phyloP scores from a whole-genome alignment of 2,329 filamentous ascomycete genomes.

The Ophiobolus disseminans region DNA sequence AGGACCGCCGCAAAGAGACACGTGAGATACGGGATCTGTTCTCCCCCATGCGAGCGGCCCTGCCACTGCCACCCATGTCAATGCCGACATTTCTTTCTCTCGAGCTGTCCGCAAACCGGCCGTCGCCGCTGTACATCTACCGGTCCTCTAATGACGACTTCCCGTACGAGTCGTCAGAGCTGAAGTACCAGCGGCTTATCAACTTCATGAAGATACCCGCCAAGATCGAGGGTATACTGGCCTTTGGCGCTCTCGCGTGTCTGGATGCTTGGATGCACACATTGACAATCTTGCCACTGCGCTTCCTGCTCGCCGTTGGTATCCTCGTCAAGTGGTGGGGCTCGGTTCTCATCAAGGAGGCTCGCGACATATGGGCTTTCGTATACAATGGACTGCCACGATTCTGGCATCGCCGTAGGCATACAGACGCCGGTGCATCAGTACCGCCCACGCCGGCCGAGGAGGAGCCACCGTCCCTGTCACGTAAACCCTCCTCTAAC shows the following conservation, averaged over 20 bases:
- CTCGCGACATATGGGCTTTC: conserved; percentile 73
- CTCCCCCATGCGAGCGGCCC: conserved; percentile 54
- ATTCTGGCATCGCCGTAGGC: conserved; percentile 71
- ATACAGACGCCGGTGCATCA: conserved; percentile 45
- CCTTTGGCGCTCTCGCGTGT: conserved; percentile 89
- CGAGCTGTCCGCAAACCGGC: conserved; percentile 66
- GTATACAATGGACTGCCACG: conserved; percentile 81
- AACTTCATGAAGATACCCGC: conserved; percentile 86
- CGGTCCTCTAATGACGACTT: conserved; percentile 63
- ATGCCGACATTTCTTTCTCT: conserved; percentile 71
- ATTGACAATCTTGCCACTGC: conserved; percentile 90
- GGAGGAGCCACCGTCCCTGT: conserved; percentile 33
- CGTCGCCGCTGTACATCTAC: conserved; percentile 70
- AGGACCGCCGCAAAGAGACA: conserved; percentile 32
- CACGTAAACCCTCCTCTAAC: conserved; percentile 35
- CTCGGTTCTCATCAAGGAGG: conserved; percentile 74
- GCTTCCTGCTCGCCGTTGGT: conserved; percentile 81
- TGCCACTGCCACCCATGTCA: conserved; percentile 68
- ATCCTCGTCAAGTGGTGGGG: conserved; percentile 82
- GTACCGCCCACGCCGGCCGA: conserved; percentile 33
- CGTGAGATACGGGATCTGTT: conserved; percentile 32
- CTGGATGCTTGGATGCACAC: conserved; percentile 96
- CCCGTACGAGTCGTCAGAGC: conserved; percentile 88
- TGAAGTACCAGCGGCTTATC: conserved; percentile 89
- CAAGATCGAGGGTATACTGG: conserved; percentile 81